phyloP scores from a whole-genome alignment of 768 basidiomycete species.

The Tremella fuciformis region DNA sequence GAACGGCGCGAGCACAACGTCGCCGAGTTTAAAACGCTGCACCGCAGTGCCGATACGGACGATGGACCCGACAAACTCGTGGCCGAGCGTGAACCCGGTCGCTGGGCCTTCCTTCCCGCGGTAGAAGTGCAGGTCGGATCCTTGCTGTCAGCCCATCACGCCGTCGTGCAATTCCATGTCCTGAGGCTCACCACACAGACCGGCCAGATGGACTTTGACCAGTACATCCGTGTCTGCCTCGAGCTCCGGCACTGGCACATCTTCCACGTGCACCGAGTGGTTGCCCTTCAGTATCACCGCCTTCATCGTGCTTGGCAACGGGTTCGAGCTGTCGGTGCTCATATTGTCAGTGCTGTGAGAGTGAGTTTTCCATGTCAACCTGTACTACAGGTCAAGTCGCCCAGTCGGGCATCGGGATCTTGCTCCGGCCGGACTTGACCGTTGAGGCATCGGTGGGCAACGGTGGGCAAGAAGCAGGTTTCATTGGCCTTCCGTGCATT shows the following conservation, averaged over 20 bases:
- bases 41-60: slow-evolving; percentile 40
- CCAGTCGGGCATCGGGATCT: no score
- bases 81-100: slow-evolving; percentile 34
- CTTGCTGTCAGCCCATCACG: slow-evolving; percentile 6
- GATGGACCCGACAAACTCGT: slow-evolving; percentile 40
- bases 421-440: no score
- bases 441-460: no score
- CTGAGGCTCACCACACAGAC: slow-evolving; percentile 36
- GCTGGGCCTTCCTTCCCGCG: slow-evolving; percentile 22
- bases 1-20: slow-evolving; percentile 50
- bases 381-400: no score
- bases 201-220: slow-evolving; percentile 35
- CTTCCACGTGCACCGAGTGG: slow-evolving; percentile 23
- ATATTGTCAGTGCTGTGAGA: no score
- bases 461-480: no score
- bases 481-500: no score
- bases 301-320: slow-evolving; percentile 24
- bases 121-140: slow-evolving; percentile 42
- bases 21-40: slow-evolving; percentile 47
- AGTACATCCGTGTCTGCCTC: slow-evolving; percentile 31
- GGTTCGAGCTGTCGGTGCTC: neutral
- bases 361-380: no score
- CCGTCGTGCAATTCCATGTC: neutral
- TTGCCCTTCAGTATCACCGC: slow-evolving; percentile 32
- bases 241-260: slow-evolving; percentile 29